Conservation (phyloP, 2,329 filamentous ascomycete species). For the Pseudopyricularia cyperi region DNA sequence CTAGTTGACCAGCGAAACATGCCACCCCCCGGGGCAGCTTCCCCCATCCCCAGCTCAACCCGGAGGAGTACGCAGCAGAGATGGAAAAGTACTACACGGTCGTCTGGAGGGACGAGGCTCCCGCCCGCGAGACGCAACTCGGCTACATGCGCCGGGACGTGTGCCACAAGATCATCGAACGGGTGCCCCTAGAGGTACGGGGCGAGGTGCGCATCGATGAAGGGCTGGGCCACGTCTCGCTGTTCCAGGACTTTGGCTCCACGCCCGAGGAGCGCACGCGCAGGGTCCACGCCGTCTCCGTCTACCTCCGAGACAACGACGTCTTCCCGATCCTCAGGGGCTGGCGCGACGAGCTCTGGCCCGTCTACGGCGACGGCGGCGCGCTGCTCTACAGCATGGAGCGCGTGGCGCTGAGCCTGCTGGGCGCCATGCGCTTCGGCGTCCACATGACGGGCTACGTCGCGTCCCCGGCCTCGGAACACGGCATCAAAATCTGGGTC, state of each 20-base stretch:
- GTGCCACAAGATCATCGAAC: slow-evolving; percentile 28
- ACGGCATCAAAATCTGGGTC: slow-evolving; percentile 65
- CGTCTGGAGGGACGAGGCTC: slow-evolving; percentile 48
- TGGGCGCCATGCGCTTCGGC: slow-evolving; percentile 68
- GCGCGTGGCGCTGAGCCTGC: slow-evolving; percentile 57
- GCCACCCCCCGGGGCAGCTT: slow-evolving; percentile 44
- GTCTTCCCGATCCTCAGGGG: slow-evolving; percentile 63
- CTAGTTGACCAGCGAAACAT: not conserved
- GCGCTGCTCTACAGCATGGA: slow-evolving; percentile 63
- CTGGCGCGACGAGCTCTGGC: slow-evolving; percentile 73
- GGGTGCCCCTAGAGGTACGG: slow-evolving; percentile 34
- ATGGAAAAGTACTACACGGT: slow-evolving; percentile 54
- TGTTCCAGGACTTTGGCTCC: slow-evolving; percentile 30
- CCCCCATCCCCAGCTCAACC: slow-evolving; percentile 55
- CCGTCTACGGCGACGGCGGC: slow-evolving; percentile 48
- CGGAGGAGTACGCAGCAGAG: slow-evolving; percentile 38
- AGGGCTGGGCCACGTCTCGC: slow-evolving; percentile 45
- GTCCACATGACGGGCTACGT: slow-evolving; percentile 72
- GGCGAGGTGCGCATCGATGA: slow-evolving; percentile 49
- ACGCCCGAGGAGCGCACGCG: slow-evolving; percentile 51
- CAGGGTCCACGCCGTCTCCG: slow-evolving; percentile 40
- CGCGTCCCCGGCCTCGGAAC: slow-evolving; percentile 24
- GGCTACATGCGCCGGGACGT: slow-evolving; percentile 45
- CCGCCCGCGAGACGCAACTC: slow-evolving; percentile 41
- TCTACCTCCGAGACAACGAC: slow-evolving; percentile 54